These are phyloP conservation scores for Crotalaria pallida DNA, from an alignment of 306 rosid genomes.

Conservation along the genomic window DNA sequence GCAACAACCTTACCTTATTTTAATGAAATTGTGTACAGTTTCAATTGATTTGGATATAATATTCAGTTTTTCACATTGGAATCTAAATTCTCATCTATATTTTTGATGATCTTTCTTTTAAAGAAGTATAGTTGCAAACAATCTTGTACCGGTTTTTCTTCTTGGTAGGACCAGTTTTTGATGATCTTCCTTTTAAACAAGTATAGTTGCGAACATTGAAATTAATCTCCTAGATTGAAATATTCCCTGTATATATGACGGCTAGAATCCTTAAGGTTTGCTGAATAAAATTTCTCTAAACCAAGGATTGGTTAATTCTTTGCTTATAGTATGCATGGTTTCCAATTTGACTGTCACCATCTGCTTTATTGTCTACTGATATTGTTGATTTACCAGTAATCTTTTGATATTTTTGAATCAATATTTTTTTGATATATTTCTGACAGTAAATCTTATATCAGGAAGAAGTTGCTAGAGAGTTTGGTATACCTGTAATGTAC, in stretches of 20 bases:
- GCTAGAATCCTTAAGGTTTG: background rate
- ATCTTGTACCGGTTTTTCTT: background rate
- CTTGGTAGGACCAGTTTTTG: background rate
- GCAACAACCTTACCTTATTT: too few relatives aligned
- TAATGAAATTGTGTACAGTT: background rate
- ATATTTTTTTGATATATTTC: slow-evolving; percentile 9
- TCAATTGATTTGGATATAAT: background rate
- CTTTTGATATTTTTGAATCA: slow-evolving; percentile 4
- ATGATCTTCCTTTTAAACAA: too few relatives aligned
- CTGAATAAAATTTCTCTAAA: background rate
- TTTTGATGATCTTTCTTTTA: background rate
- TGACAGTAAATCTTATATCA: slow-evolving; percentile 28
- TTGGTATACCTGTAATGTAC: slow-evolving; percentile 70
- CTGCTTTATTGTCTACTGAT: background rate
- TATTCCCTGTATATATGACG: background rate
- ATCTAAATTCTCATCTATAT: background rate
- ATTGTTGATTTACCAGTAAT: background rate
- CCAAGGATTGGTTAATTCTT: background rate
- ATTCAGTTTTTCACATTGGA: too few relatives aligned
- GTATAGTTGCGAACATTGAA: too few relatives aligned
- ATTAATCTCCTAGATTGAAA: too few relatives aligned
- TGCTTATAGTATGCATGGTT: background rate
- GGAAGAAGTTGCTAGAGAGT: slow-evolving; percentile 86
- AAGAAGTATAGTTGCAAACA: background rate
- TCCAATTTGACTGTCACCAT: background rate